These are phyloP conservation scores for Talaromyces ruber DNA, from an alignment of 495 filamentous ascomycete genomes.

Conservation along the genomic window DNA sequence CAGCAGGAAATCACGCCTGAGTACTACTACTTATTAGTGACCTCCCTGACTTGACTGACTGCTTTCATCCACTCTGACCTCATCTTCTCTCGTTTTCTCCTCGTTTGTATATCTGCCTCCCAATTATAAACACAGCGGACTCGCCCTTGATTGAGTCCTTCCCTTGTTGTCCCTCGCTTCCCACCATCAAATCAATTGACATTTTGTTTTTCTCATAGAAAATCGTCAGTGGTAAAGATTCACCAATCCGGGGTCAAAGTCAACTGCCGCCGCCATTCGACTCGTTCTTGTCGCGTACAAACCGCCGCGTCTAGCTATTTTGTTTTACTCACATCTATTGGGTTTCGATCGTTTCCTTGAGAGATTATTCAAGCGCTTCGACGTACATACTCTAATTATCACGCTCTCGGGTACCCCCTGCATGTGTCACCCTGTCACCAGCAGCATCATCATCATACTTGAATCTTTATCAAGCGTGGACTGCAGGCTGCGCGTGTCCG, in stretches of 20 bases:
- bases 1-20: background rate
- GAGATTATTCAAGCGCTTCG: background rate
- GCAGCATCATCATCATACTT: conserved; percentile 7
- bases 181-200: background rate
- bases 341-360: background rate
- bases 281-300: conserved; percentile 9
- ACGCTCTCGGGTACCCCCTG: conserved; percentile 2
- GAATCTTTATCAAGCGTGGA: conserved; percentile 4
- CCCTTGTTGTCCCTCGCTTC: background rate
- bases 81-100: conserved; percentile 10
- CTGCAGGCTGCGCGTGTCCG: conserved; percentile 7
- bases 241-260: background rate
- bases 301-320: background rate
- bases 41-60: background rate
- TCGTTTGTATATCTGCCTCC: conserved; percentile 8
- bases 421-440: conserved; percentile 12
- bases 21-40: background rate
- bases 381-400: background rate
- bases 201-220: background rate
- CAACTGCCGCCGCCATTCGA: conserved; percentile 10
- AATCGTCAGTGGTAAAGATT: background rate
- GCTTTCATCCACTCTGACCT: conserved; percentile 12
- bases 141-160: background rate
- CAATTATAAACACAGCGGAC: background rate
- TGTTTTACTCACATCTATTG: conserved; percentile 8